These are phyloP conservation scores for Wickerhamomyces sydowiorum DNA, from an alignment of 805 yeast genomes.

Conservation along the genomic window DNA sequence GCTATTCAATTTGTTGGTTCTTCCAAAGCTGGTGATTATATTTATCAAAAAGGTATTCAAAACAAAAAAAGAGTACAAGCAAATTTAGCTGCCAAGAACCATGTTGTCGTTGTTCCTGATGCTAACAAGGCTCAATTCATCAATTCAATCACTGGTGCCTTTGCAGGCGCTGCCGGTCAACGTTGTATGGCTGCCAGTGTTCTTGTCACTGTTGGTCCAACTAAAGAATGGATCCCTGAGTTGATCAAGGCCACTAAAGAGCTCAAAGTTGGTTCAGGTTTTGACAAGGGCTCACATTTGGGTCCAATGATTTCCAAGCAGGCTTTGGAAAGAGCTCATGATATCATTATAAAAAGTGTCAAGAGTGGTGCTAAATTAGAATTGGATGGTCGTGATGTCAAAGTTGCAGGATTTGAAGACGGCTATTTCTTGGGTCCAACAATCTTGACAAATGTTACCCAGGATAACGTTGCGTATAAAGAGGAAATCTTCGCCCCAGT, in stretches of 20 bases:
- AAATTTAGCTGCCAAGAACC: conserved; percentile 74
- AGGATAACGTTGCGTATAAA: conserved; percentile 62
- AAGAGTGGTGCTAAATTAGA: conserved; percentile 53
- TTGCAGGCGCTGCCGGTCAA: conserved; percentile 82
- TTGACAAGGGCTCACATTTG: conserved; percentile 51
- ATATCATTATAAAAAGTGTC: conserved; percentile 46
- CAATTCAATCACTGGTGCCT: conserved; percentile 66
- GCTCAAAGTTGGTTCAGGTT: conserved; percentile 61
- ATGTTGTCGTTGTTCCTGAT: conserved; percentile 66
- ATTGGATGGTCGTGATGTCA: conserved; percentile 57
- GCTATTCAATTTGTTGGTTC: conserved; percentile 77
- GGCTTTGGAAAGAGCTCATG: conserved; percentile 45
- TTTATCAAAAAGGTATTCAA: conserved; percentile 59
- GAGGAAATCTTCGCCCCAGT: conserved; percentile 78
- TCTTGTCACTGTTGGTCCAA: conserved; percentile 59
- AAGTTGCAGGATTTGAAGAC: conserved; percentile 41
- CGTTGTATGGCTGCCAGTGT: conserved; percentile 80
- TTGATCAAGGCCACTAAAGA: conserved; percentile 50
- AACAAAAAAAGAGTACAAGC: conserved; percentile 76
- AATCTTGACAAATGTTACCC: conserved; percentile 51
- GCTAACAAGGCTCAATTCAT: conserved; percentile 61
- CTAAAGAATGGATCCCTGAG: conserved; percentile 59
- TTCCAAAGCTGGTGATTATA: conserved; percentile 69
- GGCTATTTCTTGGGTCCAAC: conserved; percentile 78
- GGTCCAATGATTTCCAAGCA: conserved; percentile 68